phyloP scores from a whole-genome alignment of 495 filamentous ascomycete genomes.

The Parathielavia hyrcaniae region DNA sequence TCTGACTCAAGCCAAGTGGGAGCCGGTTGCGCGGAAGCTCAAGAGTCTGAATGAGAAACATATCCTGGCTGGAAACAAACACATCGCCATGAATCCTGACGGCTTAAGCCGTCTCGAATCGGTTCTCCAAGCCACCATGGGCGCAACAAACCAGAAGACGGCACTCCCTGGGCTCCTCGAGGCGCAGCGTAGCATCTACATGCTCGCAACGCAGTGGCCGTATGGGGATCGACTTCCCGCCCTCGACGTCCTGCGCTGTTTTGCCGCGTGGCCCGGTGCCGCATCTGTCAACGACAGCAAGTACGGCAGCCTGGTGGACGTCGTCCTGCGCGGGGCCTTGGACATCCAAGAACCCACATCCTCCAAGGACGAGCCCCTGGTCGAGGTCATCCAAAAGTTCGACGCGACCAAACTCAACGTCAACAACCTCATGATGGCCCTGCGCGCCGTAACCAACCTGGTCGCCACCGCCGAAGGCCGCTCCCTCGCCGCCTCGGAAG shows the following conservation, averaged over 20 bases:
- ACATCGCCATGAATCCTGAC: constrained; percentile 62
- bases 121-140: constrained; percentile 16
- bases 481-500: constrained; percentile 50
- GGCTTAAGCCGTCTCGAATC: constrained; percentile 46
- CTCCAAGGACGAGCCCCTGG: constrained; percentile 34
- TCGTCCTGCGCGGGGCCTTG: constrained; percentile 29
- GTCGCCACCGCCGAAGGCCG: constrained; percentile 72
- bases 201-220: constrained; percentile 69
- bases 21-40: constrained; percentile 24
- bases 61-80: constrained; percentile 58
- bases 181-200: constrained; percentile 50
- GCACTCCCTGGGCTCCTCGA: constrained; percentile 55
- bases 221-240: constrained; percentile 69
- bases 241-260: constrained; percentile 76
- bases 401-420: constrained; percentile 29
- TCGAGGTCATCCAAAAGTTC: constrained; percentile 15
- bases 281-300: constrained; percentile 45
- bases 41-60: constrained; percentile 26
- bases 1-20: constrained; percentile 47
- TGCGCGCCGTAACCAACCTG: constrained; percentile 78
- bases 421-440: constrained; percentile 81
- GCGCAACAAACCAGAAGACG: constrained; percentile 38
- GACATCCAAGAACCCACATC: constrained; percentile 38
- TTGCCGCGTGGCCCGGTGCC: constrained; percentile 59
- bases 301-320: constrained; percentile 49